Base-by-base conservation (phyloP, 169 alveolate genomes). In the Theileria equi region DNA sequence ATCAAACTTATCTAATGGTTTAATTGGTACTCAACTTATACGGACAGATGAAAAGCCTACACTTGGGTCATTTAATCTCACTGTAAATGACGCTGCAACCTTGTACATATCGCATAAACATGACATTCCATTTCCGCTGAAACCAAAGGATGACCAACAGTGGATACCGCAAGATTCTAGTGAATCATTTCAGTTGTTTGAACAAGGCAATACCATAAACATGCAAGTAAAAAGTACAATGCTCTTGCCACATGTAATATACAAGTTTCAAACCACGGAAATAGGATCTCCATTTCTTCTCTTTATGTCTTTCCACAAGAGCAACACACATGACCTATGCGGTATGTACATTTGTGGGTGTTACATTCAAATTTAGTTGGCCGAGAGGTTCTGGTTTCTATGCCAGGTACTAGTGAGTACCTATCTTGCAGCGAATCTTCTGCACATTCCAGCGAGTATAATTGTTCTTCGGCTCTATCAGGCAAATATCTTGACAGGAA, bases 41-140 rank as follows among this genome's bases (percentile, higher is more conserved):
- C 65, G 73, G n/a, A 73, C 88, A 11, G 45, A 59, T 17, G 62
- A 36, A 34, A 34, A 49, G 25, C 83, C 84, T 8, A 58, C 43
- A 23, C 63, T 65, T 68, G 41, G 43, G 19, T 41, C 65, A 13
- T 84, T 84, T 35, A 52, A 71, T 25, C 32, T 79, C 41, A 69
- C 65, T 28, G 72, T 84, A 23, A 89, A 81, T 66, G 66, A 63
- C 36, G 80, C 82, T 11, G 80, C 85, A n/a, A 58, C 57, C 25
- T 36, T 88, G 3, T 89, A 57, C 49, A 71, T 89, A n/a, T 90
- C 88, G 17, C 50, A 82, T 28, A 77, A 80, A 0, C 35, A 21
- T 23, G 81, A 65, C 2, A 65, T 49, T 0, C 31, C 64, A 1
- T 69, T 78, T 29, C 87, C 87, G 11, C 25, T 78, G 25, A 64